Conservation (phyloP, 768 basidiomycete genomes). For the Podaxis sp. region DNA sequence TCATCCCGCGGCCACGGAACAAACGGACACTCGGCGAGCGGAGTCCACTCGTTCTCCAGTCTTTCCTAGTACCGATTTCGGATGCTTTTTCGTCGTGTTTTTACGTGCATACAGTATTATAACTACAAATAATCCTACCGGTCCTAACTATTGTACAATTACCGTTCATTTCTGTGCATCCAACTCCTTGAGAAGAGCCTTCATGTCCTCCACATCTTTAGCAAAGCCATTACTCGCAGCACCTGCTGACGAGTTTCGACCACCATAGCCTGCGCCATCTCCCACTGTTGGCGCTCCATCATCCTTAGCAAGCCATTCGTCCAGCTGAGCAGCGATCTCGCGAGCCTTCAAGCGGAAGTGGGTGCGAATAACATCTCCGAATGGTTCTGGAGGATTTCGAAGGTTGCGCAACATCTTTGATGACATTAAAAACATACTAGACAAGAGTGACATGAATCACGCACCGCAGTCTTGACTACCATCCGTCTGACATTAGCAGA, state of each 20-base stretch:
- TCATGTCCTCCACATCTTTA: constrained; percentile 73
- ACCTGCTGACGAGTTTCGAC: constrained; percentile 26
- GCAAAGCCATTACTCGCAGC: constrained; percentile 58
- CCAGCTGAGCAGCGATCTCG: constrained; percentile 68
- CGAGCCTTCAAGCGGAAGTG: constrained; percentile 87
- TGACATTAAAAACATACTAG: constrained; percentile 7
- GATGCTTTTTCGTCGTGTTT: constrained; percentile 3
- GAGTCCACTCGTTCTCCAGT: too few relatives aligned
- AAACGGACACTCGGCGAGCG: neutral
- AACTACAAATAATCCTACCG: constrained; percentile 7
- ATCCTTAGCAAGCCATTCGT: constrained; percentile 74
- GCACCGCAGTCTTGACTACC: constrained; percentile 85
- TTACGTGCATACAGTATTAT: constrained; percentile 8
- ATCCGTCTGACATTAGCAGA: constrained; percentile 92
- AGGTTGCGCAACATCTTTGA: constrained; percentile 81
- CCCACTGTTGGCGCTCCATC: constrained; percentile 59
- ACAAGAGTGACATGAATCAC: constrained; percentile 16
- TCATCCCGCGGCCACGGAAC: constrained; percentile 1
- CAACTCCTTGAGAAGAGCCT: constrained; percentile 51
- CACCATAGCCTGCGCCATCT: constrained; percentile 49
- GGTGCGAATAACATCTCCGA: constrained; percentile 82
- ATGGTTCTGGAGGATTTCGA: constrained; percentile 80
- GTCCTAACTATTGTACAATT: neutral
- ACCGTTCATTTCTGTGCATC: constrained; percentile 20
- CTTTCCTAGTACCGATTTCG: neutral